phyloP scores from a whole-genome alignment of 2,329 filamentous ascomycete species.

The Diplodia sapinea region DNA sequence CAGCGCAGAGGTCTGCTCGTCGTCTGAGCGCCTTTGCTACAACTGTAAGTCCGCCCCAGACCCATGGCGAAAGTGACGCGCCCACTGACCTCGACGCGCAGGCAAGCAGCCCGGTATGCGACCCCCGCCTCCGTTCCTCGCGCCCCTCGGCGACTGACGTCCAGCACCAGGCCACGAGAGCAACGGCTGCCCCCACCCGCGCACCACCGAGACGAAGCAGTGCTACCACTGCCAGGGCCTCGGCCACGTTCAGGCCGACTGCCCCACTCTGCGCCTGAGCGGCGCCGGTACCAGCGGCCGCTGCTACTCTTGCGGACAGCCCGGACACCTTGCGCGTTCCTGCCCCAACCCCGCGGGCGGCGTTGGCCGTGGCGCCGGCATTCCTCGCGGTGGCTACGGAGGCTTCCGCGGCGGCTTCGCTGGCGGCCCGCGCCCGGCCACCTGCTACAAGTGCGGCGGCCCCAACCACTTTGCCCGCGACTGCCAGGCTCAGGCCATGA shows the following conservation, averaged over 20 bases:
- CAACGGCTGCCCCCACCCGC: conserved; percentile 93
- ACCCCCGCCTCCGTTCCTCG: conserved; percentile 13
- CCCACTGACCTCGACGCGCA: conserved; percentile 41
- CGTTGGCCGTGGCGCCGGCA: conserved; percentile 67
- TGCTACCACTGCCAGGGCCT: conserved; percentile 99
- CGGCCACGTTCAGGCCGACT: conserved; percentile 98
- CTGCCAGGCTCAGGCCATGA: conserved; percentile 98
- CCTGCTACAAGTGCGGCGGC: conserved; percentile 74
- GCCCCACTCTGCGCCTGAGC: conserved; percentile 91
- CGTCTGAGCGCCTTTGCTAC: conserved; percentile 97
- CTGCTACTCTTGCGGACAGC: conserved; percentile 96
- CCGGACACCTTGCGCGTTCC: conserved; percentile 89
- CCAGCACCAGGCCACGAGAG: conserved; percentile 79
- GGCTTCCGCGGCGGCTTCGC: conserved; percentile 75
- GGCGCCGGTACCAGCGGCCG: conserved; percentile 79
- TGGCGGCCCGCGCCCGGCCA: conserved; percentile 68
- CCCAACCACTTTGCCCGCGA: conserved; percentile 99
- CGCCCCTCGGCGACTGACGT: conserved; percentile 36
- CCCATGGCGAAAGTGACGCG: conserved; percentile 6
- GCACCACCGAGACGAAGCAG: conserved; percentile 98
- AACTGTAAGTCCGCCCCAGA: conserved; percentile 73
- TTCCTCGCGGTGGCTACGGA: conserved; percentile 74
- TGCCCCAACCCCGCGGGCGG: conserved; percentile 79
- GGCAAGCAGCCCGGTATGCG: conserved; percentile 78
- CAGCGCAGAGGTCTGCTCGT: conserved; percentile 85